Percentiles rank a stretch among this genome's conserved stretches.
Conservation (phyloP, 441 rosid species). For the Brassica hybrid region DNA sequence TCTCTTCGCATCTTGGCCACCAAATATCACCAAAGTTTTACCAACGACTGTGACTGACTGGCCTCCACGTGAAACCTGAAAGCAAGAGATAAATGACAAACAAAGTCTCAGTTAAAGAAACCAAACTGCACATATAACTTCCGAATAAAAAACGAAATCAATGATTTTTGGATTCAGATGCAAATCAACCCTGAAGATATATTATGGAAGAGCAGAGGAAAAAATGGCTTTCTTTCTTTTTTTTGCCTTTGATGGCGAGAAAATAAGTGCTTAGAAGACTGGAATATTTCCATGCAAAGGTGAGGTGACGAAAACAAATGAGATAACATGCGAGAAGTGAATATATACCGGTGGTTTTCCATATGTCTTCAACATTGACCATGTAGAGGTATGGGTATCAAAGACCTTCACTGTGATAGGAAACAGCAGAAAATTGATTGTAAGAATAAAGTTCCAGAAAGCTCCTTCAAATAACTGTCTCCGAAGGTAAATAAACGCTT, state of each 20-base stretch:
- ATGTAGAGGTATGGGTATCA: conserved; percentile 71
- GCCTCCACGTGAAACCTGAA: conserved; percentile 96
- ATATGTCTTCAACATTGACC: conserved; percentile 91
- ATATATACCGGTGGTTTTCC: conserved; percentile 93
- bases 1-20: conserved; percentile 96
- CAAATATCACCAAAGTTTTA: conserved; percentile 89
- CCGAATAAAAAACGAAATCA: conserved; percentile 5
- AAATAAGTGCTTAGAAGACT: not conserved
- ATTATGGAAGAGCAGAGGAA: conserved; percentile 15
- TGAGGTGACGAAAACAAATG: conserved; percentile 9
- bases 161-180: conserved; percentile 1
- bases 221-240: conserved; percentile 2
- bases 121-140: conserved; percentile 9
- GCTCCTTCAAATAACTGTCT: conserved; percentile 8
- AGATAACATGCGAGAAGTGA: conserved; percentile 30
- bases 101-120: conserved; percentile 20
- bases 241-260: conserved; percentile 3
- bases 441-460: conserved; percentile 20
- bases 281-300: conserved; percentile 26
- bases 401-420: conserved; percentile 80
- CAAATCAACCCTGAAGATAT: conserved; percentile 2
- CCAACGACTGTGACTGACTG: conserved; percentile 93
- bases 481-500: conserved; percentile 18
- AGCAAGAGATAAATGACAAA: conserved; percentile 33
- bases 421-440: conserved; percentile 32